Base-by-base conservation (phyloP, 768 basidiomycete genomes). In the Suillus spraguei region DNA sequence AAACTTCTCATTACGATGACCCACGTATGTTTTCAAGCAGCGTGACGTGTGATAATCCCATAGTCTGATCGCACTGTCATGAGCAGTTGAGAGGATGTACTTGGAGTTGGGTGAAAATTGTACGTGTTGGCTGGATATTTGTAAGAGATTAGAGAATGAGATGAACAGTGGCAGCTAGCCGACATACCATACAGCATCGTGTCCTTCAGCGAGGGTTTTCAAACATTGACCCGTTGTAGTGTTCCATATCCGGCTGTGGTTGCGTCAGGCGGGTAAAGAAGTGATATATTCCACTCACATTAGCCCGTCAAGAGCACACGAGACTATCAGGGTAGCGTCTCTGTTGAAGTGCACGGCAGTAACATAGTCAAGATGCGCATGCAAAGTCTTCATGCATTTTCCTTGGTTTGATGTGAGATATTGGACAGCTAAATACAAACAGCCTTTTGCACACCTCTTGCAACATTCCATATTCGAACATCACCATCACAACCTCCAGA, bases 101-200 rank as follows among this genome's bases (percentile, higher is more conserved):
- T 92, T 93, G 8, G 94, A 95, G 70, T 97, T 97, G 10, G 97
- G 97, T 0, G 96, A 96, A 78, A 99, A 98, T 69, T 90, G 87
- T 17, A 95, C 94, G 70, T 91, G 90, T 77, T 96, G 94, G 65
- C 94, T 94, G 70, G 53, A 47, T 11, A 35, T 20, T 1, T 22
- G 39, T 35, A 46, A 49, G 36, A 55, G 20, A 59, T 54, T 49
- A 52, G 49, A 55, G 32, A 36, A 53, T 11, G 10, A 20, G 59
- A 55, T 22, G 7, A 5, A 17, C 39, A 11, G 41, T 17, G n/a
- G 24, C 17, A 7, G 24, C 28, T 20, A 11, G 42, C 4, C 9
- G n/a, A 24, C 39, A 17, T 71, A 94, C 91, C 87, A 95, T 66
- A 94, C 83, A 2, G 95, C 91, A 52, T 92, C 87, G 59, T 91